These are phyloP conservation scores for Pseudotsuga menziesii DNA, from an alignment of 75 land plant genomes.

Conservation along the genomic window DNA sequence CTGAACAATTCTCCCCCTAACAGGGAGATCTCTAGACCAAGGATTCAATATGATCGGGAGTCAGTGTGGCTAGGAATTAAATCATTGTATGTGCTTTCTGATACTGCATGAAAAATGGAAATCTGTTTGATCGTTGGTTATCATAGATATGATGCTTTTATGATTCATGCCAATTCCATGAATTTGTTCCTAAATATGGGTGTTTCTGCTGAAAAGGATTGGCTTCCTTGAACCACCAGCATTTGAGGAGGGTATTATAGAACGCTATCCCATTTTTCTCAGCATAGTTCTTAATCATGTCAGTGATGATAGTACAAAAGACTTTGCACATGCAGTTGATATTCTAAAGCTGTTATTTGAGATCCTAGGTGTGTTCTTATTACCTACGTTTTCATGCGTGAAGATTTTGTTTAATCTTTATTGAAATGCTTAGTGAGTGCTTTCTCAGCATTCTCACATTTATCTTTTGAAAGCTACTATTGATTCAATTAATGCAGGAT, in stretches of 20 bases:
- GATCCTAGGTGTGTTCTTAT: constrained; percentile 63
- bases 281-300: constrained; percentile 88
- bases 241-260: constrained; percentile 89
- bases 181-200: constrained; percentile 4
- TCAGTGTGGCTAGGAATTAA: constrained; percentile 84
- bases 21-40: constrained; percentile 44
- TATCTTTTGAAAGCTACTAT: background rate
- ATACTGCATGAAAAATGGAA: background rate
- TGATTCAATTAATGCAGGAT: constrained; percentile 37
- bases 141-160: background rate
- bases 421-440: background rate
- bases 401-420: background rate
- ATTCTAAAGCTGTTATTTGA: constrained; percentile 74
- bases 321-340: constrained; percentile 75
- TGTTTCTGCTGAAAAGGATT: constrained; percentile 45
- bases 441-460: background rate
- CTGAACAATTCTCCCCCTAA: constrained; percentile 45
- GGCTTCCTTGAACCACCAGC: constrained; percentile 77
- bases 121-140: background rate
- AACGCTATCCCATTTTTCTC: constrained; percentile 80
- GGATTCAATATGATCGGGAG: constrained; percentile 52
- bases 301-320: constrained; percentile 70
- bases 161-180: background rate
- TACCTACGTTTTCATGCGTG: background rate
- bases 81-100: constrained; percentile 60